These are phyloP conservation scores for Nicotiana otophora DNA, from an alignment of 257 asterid species.

Conservation along the genomic window DNA sequence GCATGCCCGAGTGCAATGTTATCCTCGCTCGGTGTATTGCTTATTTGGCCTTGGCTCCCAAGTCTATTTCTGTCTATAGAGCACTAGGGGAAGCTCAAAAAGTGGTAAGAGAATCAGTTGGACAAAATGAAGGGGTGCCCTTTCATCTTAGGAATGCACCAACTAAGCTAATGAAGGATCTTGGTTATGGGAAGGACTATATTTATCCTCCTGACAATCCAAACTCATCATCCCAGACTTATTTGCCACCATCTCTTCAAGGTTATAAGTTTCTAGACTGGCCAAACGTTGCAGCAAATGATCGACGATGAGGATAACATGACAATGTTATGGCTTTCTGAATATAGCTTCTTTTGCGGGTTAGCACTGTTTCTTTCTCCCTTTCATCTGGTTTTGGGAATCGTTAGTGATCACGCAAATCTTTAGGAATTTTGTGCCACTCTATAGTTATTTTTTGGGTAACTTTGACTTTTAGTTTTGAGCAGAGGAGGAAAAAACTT, in stretches of 20 bases:
- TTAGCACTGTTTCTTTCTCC: neutral
- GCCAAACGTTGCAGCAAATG: constrained; percentile 27
- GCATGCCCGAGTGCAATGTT: constrained; percentile 84
- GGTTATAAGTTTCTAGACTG: constrained; percentile 62
- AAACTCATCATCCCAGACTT: constrained; percentile 35
- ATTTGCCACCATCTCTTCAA: constrained; percentile 60
- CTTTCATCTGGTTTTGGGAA: neutral
- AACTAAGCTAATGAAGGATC: constrained; percentile 82
- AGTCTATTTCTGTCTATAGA: constrained; percentile 54
- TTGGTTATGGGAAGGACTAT: constrained; percentile 70
- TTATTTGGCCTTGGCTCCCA: constrained; percentile 75
- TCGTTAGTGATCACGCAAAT: neutral
- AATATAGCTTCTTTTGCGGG: neutral
- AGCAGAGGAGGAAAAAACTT: neutral
- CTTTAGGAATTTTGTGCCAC: neutral
- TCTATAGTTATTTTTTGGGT: neutral
- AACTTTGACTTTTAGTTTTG: neutral
- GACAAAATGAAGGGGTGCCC: constrained; percentile 76
- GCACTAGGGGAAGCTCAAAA: constrained; percentile 55
- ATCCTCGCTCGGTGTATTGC: constrained; percentile 66
- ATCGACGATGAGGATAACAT: neutral
- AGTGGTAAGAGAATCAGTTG: constrained; percentile 66
- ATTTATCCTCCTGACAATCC: constrained; percentile 65
- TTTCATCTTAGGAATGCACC: constrained; percentile 86
- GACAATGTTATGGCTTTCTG: neutral